Base-by-base conservation (phyloP, 345 rosid species). In the Aquilaria yunnanensis region DNA sequence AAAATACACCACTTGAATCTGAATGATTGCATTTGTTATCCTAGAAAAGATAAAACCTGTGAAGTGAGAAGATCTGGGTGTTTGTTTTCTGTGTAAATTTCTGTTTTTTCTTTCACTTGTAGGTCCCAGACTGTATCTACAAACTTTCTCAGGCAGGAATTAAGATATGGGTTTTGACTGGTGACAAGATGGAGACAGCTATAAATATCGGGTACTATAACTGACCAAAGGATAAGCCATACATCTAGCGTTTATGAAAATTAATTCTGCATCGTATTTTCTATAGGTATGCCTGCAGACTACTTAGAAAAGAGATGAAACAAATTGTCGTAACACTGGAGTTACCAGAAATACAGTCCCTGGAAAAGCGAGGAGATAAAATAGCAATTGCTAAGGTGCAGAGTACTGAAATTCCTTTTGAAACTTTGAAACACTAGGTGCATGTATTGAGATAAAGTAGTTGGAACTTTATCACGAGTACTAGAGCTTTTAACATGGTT, bases 101-200 rank as follows among this genome's bases (percentile, higher is more conserved):
- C 14, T 59, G 23, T 23, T 43, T 53, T 54, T 66, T 63, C 55
- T 54, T 14, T 63, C 48, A 4, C 56, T 47, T 61, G 12, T 56
- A 93, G 98, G 98, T 90, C 66, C 88, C 93, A 30, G 79, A 67
- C 54, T 90, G 96, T 59, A 85, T 93, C 64, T 78, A 79, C 34
- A 93, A 78, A 67, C 90, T 93, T 65, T 86, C 96, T n/a, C 74
- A 32, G 65, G 97, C 97, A 47, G 81, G 83, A 65, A 77, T 93
- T 12, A 84, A 80, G 70, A 62, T 93, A 78, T 93, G 98, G 98
- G 82, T 93, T 62, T 70, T 93, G 72, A 93, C 98, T 0, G 97
- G 98, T 0, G 98, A 93, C 71, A 90, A 86, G 81, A 80, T 81
- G 71, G 98, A 90, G 78, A 90, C 98, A 0, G 98, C 97, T 2